Base-by-base conservation (phyloP, 1,284 basidiomycete species). In the Filobasidium uniguttulatum region DNA sequence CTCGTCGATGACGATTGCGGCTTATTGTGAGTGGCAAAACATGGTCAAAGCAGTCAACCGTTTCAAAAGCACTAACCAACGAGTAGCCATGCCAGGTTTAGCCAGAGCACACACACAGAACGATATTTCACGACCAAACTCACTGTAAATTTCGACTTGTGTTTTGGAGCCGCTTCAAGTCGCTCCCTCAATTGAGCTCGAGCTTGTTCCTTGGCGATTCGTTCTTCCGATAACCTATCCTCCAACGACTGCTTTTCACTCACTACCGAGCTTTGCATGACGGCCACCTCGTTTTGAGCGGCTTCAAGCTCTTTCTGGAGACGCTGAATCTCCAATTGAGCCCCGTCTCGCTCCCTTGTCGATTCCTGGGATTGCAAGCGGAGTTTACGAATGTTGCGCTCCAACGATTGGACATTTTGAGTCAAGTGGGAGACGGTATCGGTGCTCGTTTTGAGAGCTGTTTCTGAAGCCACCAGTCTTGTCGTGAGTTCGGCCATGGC, bases 311-410 rank as follows among this genome's bases (percentile, higher is more conserved):
- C 83, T 48, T 67, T 74, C 40, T 81, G 77, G 26, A 89, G 72
- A 17, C 71, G 62, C 36, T 45, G 31, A n/a, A 36, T 36, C 23
- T 48, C 22, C 10, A 30, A 7, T 9, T 45, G 12, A 48, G 85
- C 72, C 26, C 74, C 74, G 65, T 91, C 87, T 31, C 87, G 79
- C 65, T 90, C 86, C 53, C 83, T 77, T 17, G 81, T 83, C 45
- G 88, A 70, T 62, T 90, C 86, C 51, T 83, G 86, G 30, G 85
- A 83, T 62, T 89, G 85, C 77, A 86, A 81, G 40, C 87, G 82
- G 7, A 85, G 82, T 69, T 90, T 90, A 55, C 87, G 83, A 50
- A 91, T n/a, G n/a, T n/a, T n/a, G n/a, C n/a, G n/a, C n/a, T n/a
- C n/a, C n/a, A n/a, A n/a, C n/a, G n/a, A n/a, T n/a, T n/a, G n/a